A percentile compares a stretch with the other conserved stretches of the same genome.
phyloP scores from a whole-genome alignment of 1,139 yeast genomes.

The Saccharomyces hybrid region DNA sequence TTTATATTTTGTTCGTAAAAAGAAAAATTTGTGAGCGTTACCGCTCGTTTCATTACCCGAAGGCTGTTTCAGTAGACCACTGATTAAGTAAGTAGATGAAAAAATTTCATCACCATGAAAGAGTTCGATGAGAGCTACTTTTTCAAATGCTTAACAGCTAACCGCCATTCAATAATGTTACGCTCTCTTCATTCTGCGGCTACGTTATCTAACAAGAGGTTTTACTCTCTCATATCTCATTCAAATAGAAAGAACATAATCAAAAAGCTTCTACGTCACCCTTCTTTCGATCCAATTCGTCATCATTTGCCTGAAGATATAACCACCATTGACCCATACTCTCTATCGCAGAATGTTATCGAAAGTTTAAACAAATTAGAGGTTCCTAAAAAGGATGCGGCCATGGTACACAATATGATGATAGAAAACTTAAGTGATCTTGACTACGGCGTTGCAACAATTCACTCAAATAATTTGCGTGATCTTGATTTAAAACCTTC shows the following conservation, averaged over 20 bases:
- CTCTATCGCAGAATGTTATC: constrained; percentile 14
- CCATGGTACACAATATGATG: constrained; percentile 21
- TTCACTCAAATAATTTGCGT: constrained; percentile 18
- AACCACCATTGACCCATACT: constrained; percentile 17
- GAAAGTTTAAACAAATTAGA: constrained; percentile 7
- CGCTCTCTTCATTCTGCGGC: not conserved
- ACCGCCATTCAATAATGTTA: not conserved
- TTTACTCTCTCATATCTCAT: not conserved
- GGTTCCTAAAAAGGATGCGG: constrained; percentile 10
- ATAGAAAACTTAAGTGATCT: constrained; percentile 23
- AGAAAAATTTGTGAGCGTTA: not conserved
- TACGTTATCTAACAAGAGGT: not conserved
- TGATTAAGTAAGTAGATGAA: not conserved
- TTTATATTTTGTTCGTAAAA: not conserved
- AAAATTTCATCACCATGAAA: not conserved
- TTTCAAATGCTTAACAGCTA: not conserved
- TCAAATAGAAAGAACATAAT: not conserved
- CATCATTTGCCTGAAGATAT: constrained; percentile 6
- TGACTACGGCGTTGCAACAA: constrained; percentile 27
- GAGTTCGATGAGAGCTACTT: not conserved
- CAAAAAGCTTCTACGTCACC: constrained; percentile 11
- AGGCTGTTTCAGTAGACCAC: not conserved
- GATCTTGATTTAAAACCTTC: constrained; percentile 4
- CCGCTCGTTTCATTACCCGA: not conserved
- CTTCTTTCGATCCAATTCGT: constrained; percentile 16